A percentile compares a stretch with the other conserved stretches of the same genome.
These are phyloP conservation scores for Malus asiatica DNA, from an alignment of 306 rosid genomes.

Conservation along the genomic window DNA sequence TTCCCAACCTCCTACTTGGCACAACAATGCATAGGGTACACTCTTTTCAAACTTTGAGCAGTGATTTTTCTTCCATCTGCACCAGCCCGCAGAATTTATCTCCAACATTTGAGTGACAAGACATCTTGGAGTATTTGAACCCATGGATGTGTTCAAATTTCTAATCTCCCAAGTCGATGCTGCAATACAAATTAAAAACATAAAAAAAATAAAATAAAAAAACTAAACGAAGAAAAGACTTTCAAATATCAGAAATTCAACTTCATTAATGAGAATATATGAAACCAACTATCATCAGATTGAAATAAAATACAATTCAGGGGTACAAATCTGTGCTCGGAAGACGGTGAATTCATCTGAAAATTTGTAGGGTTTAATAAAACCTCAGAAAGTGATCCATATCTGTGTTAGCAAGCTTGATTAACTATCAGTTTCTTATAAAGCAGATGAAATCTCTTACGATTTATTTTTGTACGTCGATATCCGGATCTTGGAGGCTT, in stretches of 20 bases:
- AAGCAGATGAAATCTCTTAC: conserved; percentile 46
- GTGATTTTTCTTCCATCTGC: conserved; percentile 62
- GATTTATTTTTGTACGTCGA: conserved; percentile 77
- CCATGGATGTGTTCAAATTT: conserved; percentile 64
- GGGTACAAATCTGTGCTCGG: not conserved
- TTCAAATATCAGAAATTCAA: not conserved
- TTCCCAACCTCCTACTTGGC: conserved; percentile 86
- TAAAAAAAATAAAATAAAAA: not conserved
- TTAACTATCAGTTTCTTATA: not conserved
- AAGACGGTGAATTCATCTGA: no score
- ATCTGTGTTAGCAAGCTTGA: not conserved
- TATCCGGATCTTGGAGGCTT: conserved; percentile 78
- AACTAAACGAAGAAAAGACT: not conserved
- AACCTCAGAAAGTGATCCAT: no score
- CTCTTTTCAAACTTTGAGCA: conserved; percentile 76
- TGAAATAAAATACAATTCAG: not conserved
- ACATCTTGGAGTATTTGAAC: conserved; percentile 51
- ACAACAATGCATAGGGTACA: conserved; percentile 74
- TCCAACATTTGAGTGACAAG: conserved; percentile 84
- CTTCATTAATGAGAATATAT: not conserved
- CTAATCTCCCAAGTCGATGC: conserved; percentile 96
- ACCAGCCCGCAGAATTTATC: conserved; percentile 67
- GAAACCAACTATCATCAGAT: not conserved
- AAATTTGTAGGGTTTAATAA: no score
- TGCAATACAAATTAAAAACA: conserved; percentile 18